A percentile compares a stretch with the other conserved stretches of the same genome.
phyloP scores from a whole-genome alignment of 768 basidiomycete species.

The Phlebiopsis gigantea region DNA sequence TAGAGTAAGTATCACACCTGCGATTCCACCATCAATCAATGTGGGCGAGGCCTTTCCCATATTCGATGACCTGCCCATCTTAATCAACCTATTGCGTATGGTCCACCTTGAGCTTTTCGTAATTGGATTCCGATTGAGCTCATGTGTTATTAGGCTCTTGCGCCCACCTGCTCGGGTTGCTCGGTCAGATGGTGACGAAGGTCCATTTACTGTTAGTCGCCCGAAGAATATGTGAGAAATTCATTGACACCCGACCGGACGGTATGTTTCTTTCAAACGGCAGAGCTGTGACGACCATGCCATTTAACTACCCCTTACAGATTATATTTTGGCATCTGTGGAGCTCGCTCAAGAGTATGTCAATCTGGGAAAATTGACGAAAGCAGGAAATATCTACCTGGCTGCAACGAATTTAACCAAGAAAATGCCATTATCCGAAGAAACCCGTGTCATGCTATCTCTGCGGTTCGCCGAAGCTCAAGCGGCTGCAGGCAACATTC shows the following conservation, averaged over 20 bases:
- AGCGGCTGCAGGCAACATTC: conserved; percentile 52
- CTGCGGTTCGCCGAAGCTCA: conserved; percentile 65
- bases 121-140: background rate
- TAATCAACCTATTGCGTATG: conserved; percentile 54
- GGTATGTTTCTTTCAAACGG: conserved; percentile 11
- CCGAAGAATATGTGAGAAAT: conserved; percentile 52
- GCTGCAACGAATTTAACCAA: conserved; percentile 45
- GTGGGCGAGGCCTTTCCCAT: background rate
- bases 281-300: background rate
- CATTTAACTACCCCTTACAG: conserved; percentile 28
- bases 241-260: conserved; percentile 26
- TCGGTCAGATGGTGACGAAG: conserved; percentile 61
- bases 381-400: conserved; percentile 63
- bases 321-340: conserved; percentile 56
- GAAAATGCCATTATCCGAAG: conserved; percentile 41
- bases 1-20: background rate
- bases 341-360: conserved; percentile 78
- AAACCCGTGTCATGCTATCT: conserved; percentile 48
- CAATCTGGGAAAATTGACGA: conserved; percentile 66
- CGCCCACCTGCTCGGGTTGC: conserved; percentile 58
- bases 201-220: conserved; percentile 63
- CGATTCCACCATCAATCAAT: background rate
- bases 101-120: background rate
- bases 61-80: conserved; percentile 10
- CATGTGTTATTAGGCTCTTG: conserved; percentile 40